phyloP scores from a whole-genome alignment of 2,329 filamentous ascomycete species.

The Aspergillus pseudotamarii region DNA sequence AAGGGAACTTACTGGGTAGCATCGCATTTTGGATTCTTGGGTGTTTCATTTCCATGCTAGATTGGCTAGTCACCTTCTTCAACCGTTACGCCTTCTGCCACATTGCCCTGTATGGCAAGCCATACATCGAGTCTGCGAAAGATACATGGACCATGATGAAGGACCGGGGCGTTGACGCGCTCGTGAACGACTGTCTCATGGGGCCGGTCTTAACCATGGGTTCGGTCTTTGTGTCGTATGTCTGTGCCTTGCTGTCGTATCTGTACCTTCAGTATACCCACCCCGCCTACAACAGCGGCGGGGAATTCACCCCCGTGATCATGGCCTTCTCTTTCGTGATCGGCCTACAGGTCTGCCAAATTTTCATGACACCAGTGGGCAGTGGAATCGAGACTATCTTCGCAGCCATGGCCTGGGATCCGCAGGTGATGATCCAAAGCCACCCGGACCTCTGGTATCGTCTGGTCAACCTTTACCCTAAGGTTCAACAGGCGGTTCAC shows the following conservation, averaged over 20 bases:
- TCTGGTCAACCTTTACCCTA: slow-evolving; percentile 81
- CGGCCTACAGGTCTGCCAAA: slow-evolving; percentile 83
- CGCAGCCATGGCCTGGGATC: slow-evolving; percentile 71
- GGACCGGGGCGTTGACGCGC: slow-evolving; percentile 84
- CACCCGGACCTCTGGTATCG: slow-evolving; percentile 79
- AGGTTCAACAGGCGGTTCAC: slow-evolving; percentile 77
- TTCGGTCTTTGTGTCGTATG: slow-evolving; percentile 79
- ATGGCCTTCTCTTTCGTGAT: slow-evolving; percentile 87
- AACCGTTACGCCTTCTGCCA: slow-evolving; percentile 93
- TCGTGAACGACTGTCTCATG: slow-evolving; percentile 86
- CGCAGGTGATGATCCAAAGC: slow-evolving; percentile 71
- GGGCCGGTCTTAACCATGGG: slow-evolving; percentile 74
- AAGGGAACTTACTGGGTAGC: slow-evolving; percentile 69
- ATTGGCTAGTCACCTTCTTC: slow-evolving; percentile 86
- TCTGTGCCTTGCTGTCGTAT: slow-evolving; percentile 79
- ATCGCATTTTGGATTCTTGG: slow-evolving; percentile 74
- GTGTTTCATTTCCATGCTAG: slow-evolving; percentile 74
- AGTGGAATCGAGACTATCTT: slow-evolving; percentile 93
- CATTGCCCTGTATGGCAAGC: slow-evolving; percentile 88
- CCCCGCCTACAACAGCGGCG: slow-evolving; percentile 74
- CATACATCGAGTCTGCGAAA: slow-evolving; percentile 83
- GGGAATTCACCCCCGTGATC: slow-evolving; percentile 71
- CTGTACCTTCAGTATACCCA: slow-evolving; percentile 82
- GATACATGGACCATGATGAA: slow-evolving; percentile 92
- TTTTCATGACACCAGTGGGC: slow-evolving; percentile 85